A percentile compares a stretch with the other conserved stretches of the same genome.
These are phyloP conservation scores for Starmerella cellae DNA, from an alignment of 805 yeast genomes.

Conservation along the genomic window DNA sequence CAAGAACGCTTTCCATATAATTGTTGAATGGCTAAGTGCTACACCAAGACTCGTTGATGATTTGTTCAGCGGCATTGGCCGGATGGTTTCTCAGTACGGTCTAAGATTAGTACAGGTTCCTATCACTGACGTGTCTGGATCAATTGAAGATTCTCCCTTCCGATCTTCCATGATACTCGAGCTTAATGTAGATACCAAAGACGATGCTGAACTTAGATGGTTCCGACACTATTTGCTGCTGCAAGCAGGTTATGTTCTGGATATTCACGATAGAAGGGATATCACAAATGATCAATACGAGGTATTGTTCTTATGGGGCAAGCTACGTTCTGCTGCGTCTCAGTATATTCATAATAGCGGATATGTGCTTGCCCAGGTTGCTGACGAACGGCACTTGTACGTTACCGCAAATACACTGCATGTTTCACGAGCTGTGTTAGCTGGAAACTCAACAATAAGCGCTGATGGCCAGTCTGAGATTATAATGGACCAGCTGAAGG, in stretches of 20 bases:
- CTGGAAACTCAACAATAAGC: conserved; percentile 11
- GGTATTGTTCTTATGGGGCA: conserved; percentile 80
- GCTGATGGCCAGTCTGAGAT: conserved; percentile 17
- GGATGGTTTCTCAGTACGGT: conserved; percentile 77
- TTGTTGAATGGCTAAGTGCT: conserved; percentile 85
- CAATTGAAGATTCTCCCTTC: conserved; percentile 72
- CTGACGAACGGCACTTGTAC: conserved; percentile 64
- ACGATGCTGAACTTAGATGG: conserved; percentile 31
- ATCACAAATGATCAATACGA: conserved; percentile 46
- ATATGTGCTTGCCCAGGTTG: conserved; percentile 72
- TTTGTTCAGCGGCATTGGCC: conserved; percentile 58
- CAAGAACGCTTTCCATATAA: conserved; percentile 80
- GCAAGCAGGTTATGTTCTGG: conserved; percentile 61
- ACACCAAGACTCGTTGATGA: conserved; percentile 80
- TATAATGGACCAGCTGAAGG: conserved; percentile 5
- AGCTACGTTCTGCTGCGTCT: conserved; percentile 33
- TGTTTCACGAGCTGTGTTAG: conserved; percentile 39
- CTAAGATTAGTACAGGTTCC: conserved; percentile 76
- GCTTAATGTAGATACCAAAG: conserved; percentile 44
- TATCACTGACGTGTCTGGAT: conserved; percentile 67
- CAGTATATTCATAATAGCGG: conserved; percentile 89
- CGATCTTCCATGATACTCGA: conserved; percentile 66
- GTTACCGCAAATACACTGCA: conserved; percentile 81
- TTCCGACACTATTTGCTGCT: conserved; percentile 67
- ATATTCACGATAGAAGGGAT: conserved; percentile 40